Base-by-base conservation (phyloP, 164 flowering plant genomes). In the Magnolia officinalis region DNA sequence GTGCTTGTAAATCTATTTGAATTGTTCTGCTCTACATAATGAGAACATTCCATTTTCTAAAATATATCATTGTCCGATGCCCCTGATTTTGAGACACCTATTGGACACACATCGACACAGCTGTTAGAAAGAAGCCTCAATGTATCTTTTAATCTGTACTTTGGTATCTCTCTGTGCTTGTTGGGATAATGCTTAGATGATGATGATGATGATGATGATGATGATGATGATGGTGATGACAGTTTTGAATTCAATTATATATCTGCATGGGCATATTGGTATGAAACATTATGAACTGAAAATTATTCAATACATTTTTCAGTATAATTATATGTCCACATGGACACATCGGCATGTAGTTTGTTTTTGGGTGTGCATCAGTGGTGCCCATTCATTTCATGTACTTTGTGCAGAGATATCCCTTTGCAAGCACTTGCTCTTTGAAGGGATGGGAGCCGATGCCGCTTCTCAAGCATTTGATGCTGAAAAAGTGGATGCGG, bases 391-490 rank as follows among this genome's bases (percentile, higher is more conserved):
- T 73, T 58, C 68, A 45, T 49, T 19, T 68, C 65, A 58, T 80
- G 50, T 75, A 74, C 72, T 75, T 79, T 65, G 50, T 81, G 81
- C 85, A 89, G 90, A 87, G 78, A 79, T 89, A 59, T 88, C 89
- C 74, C 86, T 88, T 64, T 87, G 89, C 81, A 85, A 82, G 50
- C 90, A 87, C 86, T 77, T 86, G 82, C 81, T 88, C 59, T 78
- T 65, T 72, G 87, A 84, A 78, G 90, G 90, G 59, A 85, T 87
- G 92, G 90, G 91, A 61, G 81, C 79, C 75, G 86, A 83, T 69
- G 87, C 90, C 79, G 90, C 90, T 82, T 83, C 88, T 76, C 80
- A 75, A 77, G 90, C 86, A 78, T 91, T 91, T 84, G 86, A 86
- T 79, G 78, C 87, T 72, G 86, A 85, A 81, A 89, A 85, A 70